Conservation (phyloP, 148 eudicot genomes). For the Persicaria tinctoria region DNA sequence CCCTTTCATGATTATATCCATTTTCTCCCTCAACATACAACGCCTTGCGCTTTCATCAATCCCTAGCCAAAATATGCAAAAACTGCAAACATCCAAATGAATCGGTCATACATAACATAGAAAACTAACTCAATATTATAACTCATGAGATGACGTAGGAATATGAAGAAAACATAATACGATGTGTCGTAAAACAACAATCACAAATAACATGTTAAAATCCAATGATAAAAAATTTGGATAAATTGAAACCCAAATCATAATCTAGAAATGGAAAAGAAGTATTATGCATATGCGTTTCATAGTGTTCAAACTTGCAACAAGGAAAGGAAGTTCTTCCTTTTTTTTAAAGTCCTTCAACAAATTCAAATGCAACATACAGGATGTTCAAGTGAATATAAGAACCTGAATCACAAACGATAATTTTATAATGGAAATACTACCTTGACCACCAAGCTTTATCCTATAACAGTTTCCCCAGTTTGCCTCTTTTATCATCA, state of each 20-base stretch:
- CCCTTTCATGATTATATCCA: slow-evolving; percentile 63
- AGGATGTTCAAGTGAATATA: background rate
- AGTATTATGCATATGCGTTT: background rate
- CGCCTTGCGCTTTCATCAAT: slow-evolving; percentile 74
- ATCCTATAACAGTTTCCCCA: slow-evolving; percentile 77
- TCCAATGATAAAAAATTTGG: background rate
- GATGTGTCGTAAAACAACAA: background rate
- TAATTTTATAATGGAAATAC: background rate
- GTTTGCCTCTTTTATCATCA: slow-evolving; percentile 72
- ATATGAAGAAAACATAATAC: background rate
- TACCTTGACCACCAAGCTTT: slow-evolving; percentile 94
- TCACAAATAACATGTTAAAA: background rate
- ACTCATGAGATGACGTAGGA: background rate
- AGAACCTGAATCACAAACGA: background rate
- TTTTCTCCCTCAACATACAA: slow-evolving; percentile 74
- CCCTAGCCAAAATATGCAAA: slow-evolving; percentile 81
- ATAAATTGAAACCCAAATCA: background rate
- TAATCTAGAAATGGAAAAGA: background rate
- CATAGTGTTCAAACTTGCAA: slow-evolving; percentile 1
- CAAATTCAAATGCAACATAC: background rate
- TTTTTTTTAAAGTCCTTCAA: background rate
- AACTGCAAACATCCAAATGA: slow-evolving; percentile 38
- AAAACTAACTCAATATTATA: background rate
- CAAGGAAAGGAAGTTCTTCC: background rate
- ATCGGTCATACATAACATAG: background rate